Base-by-base conservation (phyloP, 495 filamentous ascomycete species). In the Aspergillus mulundensis region DNA sequence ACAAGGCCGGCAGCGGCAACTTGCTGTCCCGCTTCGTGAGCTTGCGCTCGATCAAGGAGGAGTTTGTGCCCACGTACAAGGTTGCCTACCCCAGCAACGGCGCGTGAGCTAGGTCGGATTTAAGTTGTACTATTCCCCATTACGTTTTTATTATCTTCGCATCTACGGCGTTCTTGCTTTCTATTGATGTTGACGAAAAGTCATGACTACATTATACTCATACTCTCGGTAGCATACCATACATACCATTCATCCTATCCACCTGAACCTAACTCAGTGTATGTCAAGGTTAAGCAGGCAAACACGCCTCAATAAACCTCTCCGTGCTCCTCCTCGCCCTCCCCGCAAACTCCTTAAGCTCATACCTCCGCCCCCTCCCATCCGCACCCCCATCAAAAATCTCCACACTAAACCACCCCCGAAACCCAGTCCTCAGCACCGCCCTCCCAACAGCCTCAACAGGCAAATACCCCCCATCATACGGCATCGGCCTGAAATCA, bases 21-120 rank as follows among this genome's bases (percentile, higher is more conserved):
- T 69, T 96, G 50, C 66, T 96, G 59, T 81, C 79, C 25, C 77
- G 91, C 45, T 96, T 95, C 66, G 89, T 94, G 19, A 91, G 87
- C 71, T 73, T 86, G 71, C 79, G 91, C 59, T 89, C 88, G 40
- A 86, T 96, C 63, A 96, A 95, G 82, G 91, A 96, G 82, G 90
- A 95, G 77, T 95, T 91, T 60, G 70, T 78, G 56, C 77, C 83
- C 0, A 85, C 82, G 30, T 76, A 77, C 49, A 79, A 78, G 67
- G 91, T 96, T 51, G 72, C 62, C 43, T 96, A 96, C 71, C 89
- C 89, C 20, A 93, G 89, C 74, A 96, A 95, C 65, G 71, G 21
- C 5, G 28, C 28, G 47, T 50, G 20, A 24, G 42, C 42, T 6
- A 46, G 21, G 43, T 4, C 1, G 15, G 2, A 7, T 30, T 46